phyloP scores from a whole-genome alignment of 2,329 filamentous ascomycete genomes.

The Diaporthe sp. region DNA sequence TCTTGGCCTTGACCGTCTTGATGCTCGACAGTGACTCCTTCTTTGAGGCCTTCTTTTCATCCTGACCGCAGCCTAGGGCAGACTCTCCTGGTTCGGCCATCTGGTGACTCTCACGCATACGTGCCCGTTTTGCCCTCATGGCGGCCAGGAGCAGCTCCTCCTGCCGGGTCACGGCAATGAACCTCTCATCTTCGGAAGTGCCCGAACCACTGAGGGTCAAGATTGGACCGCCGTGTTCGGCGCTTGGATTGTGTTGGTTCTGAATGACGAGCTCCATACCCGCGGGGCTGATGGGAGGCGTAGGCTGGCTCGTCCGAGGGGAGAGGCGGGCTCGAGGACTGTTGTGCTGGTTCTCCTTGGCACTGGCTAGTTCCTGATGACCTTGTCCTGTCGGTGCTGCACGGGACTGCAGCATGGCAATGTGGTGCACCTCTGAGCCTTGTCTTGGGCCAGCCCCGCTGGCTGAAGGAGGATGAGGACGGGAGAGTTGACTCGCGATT shows the following conservation, averaged over 20 bases:
- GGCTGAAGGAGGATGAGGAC: conserved; percentile 29
- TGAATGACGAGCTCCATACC: conserved; percentile 64
- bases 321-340: conserved; percentile 43
- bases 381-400: conserved; percentile 22
- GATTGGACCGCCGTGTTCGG: conserved; percentile 48
- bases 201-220: conserved; percentile 42
- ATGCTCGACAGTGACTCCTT: conserved; percentile 37
- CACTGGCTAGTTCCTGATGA: conserved; percentile 30
- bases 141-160: conserved; percentile 71
- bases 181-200: conserved; percentile 52
- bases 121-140: conserved; percentile 67
- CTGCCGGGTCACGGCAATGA: conserved; percentile 70
- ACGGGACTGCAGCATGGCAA: conserved; percentile 37
- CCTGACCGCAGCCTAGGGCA: not conserved
- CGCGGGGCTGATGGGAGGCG: conserved; percentile 64
- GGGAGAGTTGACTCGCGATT: conserved; percentile 28
- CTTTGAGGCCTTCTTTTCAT: conserved; percentile 26
- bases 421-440: conserved; percentile 29
- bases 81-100: not conserved
- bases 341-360: conserved; percentile 27
- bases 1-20: conserved; percentile 33
- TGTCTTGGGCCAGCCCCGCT: conserved; percentile 6
- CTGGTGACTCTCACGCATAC: conserved; percentile 60
- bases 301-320: conserved; percentile 50
- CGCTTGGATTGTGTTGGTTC: conserved; percentile 44